A percentile compares a stretch with the other conserved stretches of the same genome.
These are phyloP conservation scores for Telfairia occidentalis DNA, from an alignment of 331 rosid species.

Conservation along the genomic window DNA sequence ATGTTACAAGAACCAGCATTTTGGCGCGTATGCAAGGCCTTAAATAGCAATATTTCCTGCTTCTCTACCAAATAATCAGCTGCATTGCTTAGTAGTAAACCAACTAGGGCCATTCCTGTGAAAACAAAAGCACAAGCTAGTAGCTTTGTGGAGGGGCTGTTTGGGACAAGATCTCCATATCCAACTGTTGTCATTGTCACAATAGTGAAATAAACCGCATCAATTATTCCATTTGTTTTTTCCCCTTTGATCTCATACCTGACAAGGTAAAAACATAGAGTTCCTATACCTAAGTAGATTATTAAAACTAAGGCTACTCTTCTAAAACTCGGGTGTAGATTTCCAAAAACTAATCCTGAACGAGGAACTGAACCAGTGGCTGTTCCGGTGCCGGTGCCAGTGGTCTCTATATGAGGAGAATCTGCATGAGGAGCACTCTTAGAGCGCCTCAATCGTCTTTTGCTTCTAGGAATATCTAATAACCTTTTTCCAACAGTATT, in stretches of 20 bases:
- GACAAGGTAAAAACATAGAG: constrained; percentile 29
- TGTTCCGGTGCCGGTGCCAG: background rate
- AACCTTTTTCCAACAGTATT: constrained; percentile 15
- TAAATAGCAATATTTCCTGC: constrained; percentile 31
- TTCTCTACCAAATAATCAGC: constrained; percentile 47
- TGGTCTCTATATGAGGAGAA: constrained; percentile 1
- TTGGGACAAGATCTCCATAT: constrained; percentile 45
- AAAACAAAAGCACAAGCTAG: constrained; percentile 47
- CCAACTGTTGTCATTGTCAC: constrained; percentile 59
- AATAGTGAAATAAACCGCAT: constrained; percentile 37
- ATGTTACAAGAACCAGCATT: constrained; percentile 4
- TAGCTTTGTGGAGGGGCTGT: constrained; percentile 23
- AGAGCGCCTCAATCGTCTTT: constrained; percentile 34
- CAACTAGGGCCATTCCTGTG: constrained; percentile 36
- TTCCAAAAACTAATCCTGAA: constrained; percentile 13
- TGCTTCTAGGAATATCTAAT: constrained; percentile 19
- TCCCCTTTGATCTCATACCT: constrained; percentile 29
- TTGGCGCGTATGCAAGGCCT: constrained; percentile 19
- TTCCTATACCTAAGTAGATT: constrained; percentile 32
- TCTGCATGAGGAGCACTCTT: constrained; percentile 53
- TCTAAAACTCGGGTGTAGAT: constrained; percentile 26
- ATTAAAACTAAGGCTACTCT: constrained; percentile 19
- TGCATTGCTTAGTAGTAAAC: constrained; percentile 29
- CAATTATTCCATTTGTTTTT: constrained; percentile 31
- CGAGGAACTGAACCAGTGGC: constrained; percentile 15